Percentiles rank a stretch among this genome's conserved stretches.
Evolutionary conservation across 2,329 filamentous ascomycete genomes (phyloP).

Genomic region (Xylaria sp.): DNA sequence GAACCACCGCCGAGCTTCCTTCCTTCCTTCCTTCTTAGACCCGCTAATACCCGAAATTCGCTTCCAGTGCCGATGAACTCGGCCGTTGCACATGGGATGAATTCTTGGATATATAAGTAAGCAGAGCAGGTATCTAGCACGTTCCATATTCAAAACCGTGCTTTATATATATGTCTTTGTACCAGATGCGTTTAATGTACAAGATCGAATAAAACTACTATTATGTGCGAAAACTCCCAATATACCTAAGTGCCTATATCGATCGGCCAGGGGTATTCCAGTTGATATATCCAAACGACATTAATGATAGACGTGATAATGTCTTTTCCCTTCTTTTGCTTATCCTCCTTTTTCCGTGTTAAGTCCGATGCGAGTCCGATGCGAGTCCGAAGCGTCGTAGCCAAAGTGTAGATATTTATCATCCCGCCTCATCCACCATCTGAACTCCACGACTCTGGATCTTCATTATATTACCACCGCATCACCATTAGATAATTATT

Average conservation of each 20-base stretch:
- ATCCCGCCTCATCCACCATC: slow-evolving; percentile 2
- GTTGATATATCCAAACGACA: slow-evolving; percentile 19
- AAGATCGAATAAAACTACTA: slow-evolving; percentile 13
- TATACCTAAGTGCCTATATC: slow-evolving; percentile 9
- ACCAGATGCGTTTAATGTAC: not conserved
- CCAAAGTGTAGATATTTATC: slow-evolving; percentile 11
- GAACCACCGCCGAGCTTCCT: slow-evolving; percentile 13
- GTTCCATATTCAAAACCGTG: not conserved
- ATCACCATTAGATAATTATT: not conserved
- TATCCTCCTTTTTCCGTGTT: slow-evolving; percentile 18
- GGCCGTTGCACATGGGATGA: not conserved
- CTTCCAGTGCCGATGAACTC: slow-evolving; percentile 4
- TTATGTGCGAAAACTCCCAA: slow-evolving; percentile 22
- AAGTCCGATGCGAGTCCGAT: not conserved
- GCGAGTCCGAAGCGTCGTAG: slow-evolving; percentile 12
- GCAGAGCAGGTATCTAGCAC: not conserved
- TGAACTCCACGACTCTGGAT: not conserved
- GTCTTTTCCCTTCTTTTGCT: slow-evolving; percentile 5
- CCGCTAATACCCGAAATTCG: slow-evolving; percentile 36
- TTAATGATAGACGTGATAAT: slow-evolving; percentile 9
- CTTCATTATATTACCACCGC: slow-evolving; percentile 22
- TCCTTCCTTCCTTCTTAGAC: slow-evolving; percentile 5
- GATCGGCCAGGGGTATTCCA: slow-evolving; percentile 14
- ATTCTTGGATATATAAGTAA: not conserved
- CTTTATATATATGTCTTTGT: not conserved